Evolutionary conservation across 768 basidiomycete species (phyloP).

Genomic region (Exsudoporus frostii): DNA sequence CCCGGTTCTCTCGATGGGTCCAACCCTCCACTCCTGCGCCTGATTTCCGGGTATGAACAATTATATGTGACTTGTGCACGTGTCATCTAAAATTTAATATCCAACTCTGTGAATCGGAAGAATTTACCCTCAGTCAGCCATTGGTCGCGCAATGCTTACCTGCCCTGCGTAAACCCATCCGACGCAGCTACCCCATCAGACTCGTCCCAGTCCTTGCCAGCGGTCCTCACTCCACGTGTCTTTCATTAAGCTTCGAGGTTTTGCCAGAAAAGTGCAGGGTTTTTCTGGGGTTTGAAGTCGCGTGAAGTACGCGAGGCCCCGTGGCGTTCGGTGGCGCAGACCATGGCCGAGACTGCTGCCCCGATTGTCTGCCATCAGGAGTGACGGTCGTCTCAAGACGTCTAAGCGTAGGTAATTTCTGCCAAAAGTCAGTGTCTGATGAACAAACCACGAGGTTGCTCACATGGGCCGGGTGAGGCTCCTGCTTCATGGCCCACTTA

Average conservation of each 20-base stretch:
- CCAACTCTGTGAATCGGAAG: conserved; percentile 9
- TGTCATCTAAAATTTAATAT: conserved; percentile 23
- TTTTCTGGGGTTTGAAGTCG: conserved; percentile 20
- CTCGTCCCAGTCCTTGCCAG: neutral
- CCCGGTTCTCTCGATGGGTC: neutral
- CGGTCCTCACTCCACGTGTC: conserved; percentile 9
- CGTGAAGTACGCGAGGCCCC: conserved; percentile 17
- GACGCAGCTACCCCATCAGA: conserved; percentile 3
- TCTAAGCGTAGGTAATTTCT: conserved; percentile 36
- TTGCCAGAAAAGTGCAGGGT: conserved; percentile 9
- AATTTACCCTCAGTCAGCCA: neutral
- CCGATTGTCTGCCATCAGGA: conserved; percentile 40
- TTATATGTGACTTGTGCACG: conserved; percentile 6
- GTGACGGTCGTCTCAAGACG: conserved; percentile 49
- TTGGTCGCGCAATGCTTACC: conserved; percentile 12
- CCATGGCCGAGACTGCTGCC: conserved; percentile 23
- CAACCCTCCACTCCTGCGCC: conserved; percentile 2
- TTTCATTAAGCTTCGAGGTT: conserved; percentile 6
- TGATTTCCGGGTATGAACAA: conserved; percentile 26
- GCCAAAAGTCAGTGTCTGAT: conserved; percentile 7
- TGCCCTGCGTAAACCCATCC: conserved; percentile 8
- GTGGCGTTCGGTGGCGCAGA: conserved; percentile 25
- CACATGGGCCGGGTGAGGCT: conserved; percentile 15
- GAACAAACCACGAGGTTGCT: conserved; percentile 13
- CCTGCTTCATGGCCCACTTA: conserved; percentile 42